Evolutionary conservation across 306 rosid species (phyloP), one percentile per base, ranked within the genome.

Genomic region (Vigna mungo): DNA sequence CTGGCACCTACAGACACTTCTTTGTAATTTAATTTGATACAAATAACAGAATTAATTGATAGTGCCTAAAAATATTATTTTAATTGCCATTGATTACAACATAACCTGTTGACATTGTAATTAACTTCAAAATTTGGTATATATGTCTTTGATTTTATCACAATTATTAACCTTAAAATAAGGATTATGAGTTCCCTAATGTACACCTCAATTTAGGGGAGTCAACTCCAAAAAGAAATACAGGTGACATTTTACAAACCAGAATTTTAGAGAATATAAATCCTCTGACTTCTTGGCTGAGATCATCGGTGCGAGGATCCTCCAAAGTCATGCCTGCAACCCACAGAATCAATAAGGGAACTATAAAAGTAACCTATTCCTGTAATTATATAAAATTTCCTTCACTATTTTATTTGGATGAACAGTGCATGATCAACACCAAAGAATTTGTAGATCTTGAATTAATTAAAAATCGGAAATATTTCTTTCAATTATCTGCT

Each of bases 271-370:
- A 86, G 88, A 95, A 90, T 87, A 95, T 92, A 82, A 95, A 92
- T 82, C 98, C 97, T 89, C 97, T 89, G 77, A 92, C 98, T 80
- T 95, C 98, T 92, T 95, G 98, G 86, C 89, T 95, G 78, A 95
- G 97, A 88, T 95, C 98, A 90, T 95, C 98, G 3, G 89, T 95
- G 59, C 86, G 93, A 76, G 97, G 96, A 89, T 95, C 98, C 88
- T 95, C 98, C 76, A 95, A 67, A 32, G 92, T 92, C 84, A 95
- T 91, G 72, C 97, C 98, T 92, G 81, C 85, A 83, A 80, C 62
- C 75, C 75, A 78, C 71, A 10, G 21, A 53, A 81, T 23, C 20
- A 64, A 66, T 76, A 13, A 60, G 61, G 58, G 53, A 49, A 74
- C 66, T 68, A 75, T 59, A 64, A 76, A 49, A 11, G 56, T 55